These are phyloP conservation scores for Scheffersomyces segobiensis DNA, from an alignment of 1,139 yeast species.

Conservation along the genomic window DNA sequence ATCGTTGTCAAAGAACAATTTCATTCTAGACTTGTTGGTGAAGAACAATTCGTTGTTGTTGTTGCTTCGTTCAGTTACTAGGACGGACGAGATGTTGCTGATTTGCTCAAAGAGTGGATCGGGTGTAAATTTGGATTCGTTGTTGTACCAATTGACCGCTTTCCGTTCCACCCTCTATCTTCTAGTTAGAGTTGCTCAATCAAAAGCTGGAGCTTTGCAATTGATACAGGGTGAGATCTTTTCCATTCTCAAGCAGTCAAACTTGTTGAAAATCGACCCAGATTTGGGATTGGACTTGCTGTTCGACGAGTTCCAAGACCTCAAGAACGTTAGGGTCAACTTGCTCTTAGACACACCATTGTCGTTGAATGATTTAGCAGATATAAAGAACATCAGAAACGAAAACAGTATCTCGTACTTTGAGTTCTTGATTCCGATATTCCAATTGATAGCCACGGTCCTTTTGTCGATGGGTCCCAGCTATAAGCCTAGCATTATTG, in stretches of 20 bases:
- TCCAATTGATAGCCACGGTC: constrained; percentile 70
- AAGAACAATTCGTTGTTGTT: constrained; percentile 66
- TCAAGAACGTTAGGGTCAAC: constrained; percentile 30
- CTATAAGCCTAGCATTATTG: constrained; percentile 61
- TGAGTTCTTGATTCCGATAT: constrained; percentile 74
- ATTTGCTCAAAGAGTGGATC: constrained; percentile 31
- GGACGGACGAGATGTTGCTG: constrained; percentile 66
- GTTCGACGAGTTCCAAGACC: constrained; percentile 21
- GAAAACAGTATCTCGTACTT: constrained; percentile 51
- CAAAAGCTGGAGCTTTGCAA: constrained; percentile 74
- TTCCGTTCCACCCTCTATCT: constrained; percentile 72
- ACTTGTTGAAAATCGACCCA: constrained; percentile 68
- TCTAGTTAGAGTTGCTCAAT: constrained; percentile 72
- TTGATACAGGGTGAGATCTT: constrained; percentile 75
- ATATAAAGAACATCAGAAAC: constrained; percentile 8
- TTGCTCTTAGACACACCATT: constrained; percentile 56
- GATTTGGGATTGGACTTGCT: constrained; percentile 66
- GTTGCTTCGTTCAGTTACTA: constrained; percentile 64
- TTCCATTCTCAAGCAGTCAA: constrained; percentile 56
- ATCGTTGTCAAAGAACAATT: constrained; percentile 47
- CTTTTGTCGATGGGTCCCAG: constrained; percentile 78
- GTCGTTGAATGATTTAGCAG: constrained; percentile 25
- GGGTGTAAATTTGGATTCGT: constrained; percentile 47
- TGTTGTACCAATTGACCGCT: constrained; percentile 72
- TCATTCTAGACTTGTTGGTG: constrained; percentile 60